Percentiles rank a stretch among this genome's conserved stretches.
These are phyloP conservation scores for Diaporthe caulivora DNA, from an alignment of 2,329 filamentous ascomycete genomes.

Conservation along the genomic window DNA sequence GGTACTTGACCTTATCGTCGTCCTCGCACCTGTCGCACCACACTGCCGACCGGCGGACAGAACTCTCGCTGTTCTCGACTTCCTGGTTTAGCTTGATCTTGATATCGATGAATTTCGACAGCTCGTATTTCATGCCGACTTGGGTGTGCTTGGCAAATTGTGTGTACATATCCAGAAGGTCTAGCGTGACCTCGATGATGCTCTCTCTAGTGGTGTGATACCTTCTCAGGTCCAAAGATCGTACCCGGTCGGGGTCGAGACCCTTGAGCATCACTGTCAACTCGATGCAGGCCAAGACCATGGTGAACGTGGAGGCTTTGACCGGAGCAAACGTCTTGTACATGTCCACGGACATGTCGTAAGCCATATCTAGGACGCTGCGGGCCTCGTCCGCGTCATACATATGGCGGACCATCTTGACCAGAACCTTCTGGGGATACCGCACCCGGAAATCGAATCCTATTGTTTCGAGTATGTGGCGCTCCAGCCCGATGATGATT, in stretches of 20 bases:
- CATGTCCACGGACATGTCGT: constrained; percentile 86
- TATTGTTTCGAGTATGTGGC: constrained; percentile 91
- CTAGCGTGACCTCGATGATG: constrained; percentile 83
- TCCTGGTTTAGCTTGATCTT: constrained; percentile 90
- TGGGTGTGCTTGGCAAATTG: constrained; percentile 82
- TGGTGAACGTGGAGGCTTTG: constrained; percentile 88
- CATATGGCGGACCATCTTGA: constrained; percentile 79
- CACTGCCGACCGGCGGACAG: constrained; percentile 72
- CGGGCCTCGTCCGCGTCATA: constrained; percentile 61
- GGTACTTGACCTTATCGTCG: constrained; percentile 49
- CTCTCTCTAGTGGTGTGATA: constrained; percentile 61
- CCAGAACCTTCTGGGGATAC: constrained; percentile 85
- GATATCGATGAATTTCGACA: constrained; percentile 85
- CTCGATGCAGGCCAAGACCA: constrained; percentile 86
- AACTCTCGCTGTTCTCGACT: constrained; percentile 70
- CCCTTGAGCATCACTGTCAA: constrained; percentile 79
- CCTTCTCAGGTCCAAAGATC: constrained; percentile 62
- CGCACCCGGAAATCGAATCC: constrained; percentile 94
- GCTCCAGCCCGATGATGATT: constrained; percentile 88
- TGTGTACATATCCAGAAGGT: constrained; percentile 92
- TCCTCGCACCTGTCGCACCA: constrained; percentile 67
- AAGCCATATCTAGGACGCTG: constrained; percentile 76
- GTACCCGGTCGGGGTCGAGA: constrained; percentile 63
- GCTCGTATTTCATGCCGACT: constrained; percentile 77
- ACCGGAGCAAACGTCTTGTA: constrained; percentile 94